A percentile compares a stretch with the other conserved stretches of the same genome.
phyloP scores from a whole-genome alignment of 164 flowering plant species.

The Stephania japonica region DNA sequence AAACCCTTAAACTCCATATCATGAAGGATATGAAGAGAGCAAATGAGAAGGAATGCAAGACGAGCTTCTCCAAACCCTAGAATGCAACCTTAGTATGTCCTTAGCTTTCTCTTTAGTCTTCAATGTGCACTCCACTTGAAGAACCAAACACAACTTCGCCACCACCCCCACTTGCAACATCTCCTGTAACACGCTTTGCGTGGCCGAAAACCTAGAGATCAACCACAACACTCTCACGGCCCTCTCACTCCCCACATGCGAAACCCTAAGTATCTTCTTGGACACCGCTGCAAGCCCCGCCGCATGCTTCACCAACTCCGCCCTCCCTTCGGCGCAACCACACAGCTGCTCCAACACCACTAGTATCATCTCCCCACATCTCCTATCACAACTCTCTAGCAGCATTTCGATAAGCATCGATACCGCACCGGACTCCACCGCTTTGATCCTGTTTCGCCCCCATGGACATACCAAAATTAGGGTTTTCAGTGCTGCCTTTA shows the following conservation, averaged over 20 bases:
- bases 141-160: slow-evolving; percentile 66
- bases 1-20: neutral
- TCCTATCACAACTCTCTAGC: slow-evolving; percentile 30
- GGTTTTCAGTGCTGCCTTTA: slow-evolving; percentile 57
- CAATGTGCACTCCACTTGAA: slow-evolving; percentile 44
- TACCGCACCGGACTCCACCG: slow-evolving; percentile 54
- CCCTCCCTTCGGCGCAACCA: slow-evolving; percentile 76
- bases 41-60: slow-evolving; percentile 55
- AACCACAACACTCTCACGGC: slow-evolving; percentile 58
- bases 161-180: slow-evolving; percentile 84
- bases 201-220: slow-evolving; percentile 47
- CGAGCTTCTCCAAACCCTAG: slow-evolving; percentile 67
- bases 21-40: slow-evolving; percentile 47
- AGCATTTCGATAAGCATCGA: slow-evolving; percentile 50
- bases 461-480: slow-evolving; percentile 50
- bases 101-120: slow-evolving; percentile 64
- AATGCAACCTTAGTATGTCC: slow-evolving; percentile 58
- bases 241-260: slow-evolving; percentile 51
- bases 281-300: slow-evolving; percentile 75
- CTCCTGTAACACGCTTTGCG: slow-evolving; percentile 51
- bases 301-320: slow-evolving; percentile 51
- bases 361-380: slow-evolving; percentile 43
- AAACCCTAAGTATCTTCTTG: slow-evolving; percentile 76
- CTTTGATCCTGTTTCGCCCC: slow-evolving; percentile 75
- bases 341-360: slow-evolving; percentile 51